Base-by-base conservation (phyloP, 2,329 filamentous ascomycete species). In the Alternaria sp. region DNA sequence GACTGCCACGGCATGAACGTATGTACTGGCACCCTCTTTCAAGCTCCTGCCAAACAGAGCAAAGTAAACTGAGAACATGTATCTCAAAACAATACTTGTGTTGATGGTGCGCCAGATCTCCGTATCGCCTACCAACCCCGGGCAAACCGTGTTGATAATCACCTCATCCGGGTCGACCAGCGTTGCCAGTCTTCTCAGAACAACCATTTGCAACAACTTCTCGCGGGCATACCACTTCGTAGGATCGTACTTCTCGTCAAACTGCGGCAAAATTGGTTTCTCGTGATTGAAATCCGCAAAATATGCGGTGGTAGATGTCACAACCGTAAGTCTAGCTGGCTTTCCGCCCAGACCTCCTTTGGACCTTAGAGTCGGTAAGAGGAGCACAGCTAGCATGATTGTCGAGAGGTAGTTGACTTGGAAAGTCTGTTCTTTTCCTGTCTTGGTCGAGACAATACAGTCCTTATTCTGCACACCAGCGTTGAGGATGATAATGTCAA, bases 321-420 rank as follows among this genome's bases (percentile, higher is more conserved):
- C 54, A 5, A 57, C 5, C 12, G 50, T 59, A 30, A 59, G 43
- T 5, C 57, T 41, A n/a, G 50, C 43, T 6, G 57, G 57, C 34
- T 20, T 36, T 10, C 57, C 57, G 4, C 25, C 28, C 22, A n/a
- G 59, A 50, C 22, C 18, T 1, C 48, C 34, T n/a, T 59, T 69
- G 6, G 60, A 27, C 28, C 66, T 65, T 20, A 78, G 62, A 7
- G 64, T 64, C 5, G 78, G 78, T 3, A 79, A 74, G 22, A 89
- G 74, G 2, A 87, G 72, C 4, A 87, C 54, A 0, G 80, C 82
- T 8, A 89, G 73, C 3, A 87, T 75, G 6, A 81, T 78, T 0
- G 85, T 88, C 1, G 84, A 85, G 7, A 89, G 74, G 4, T 83
- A 79, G 67, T 88, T 88, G 57, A 87, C 83, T 69, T 88, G 85